Evolutionary conservation across 805 yeast genomes (phyloP), one percentile per base, ranked within the genome.

Genomic region (Metschnikowia santaceciliae): DNA sequence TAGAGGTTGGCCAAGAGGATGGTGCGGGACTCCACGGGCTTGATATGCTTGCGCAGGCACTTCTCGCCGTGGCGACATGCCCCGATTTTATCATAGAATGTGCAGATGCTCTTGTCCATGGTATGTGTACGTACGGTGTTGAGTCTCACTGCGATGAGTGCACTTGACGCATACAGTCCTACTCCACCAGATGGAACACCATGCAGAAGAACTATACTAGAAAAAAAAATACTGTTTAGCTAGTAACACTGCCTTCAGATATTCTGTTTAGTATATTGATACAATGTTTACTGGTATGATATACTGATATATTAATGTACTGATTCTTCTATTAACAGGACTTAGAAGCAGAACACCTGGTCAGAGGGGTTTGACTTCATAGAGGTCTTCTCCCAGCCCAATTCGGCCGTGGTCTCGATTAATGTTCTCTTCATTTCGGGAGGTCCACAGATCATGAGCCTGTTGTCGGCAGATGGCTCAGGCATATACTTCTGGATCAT

Each of bases 11-110:
- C 74, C 50, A 86, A 74, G 44, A 87, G 70, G 1, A 90, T 75
- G 0, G 92, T 85, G 49, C 75, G 72, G 0, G 96, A 86, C 38
- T 72, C 66, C 6, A 72, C 66, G 1, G 97, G 96, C 58, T 78
- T 78, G 19, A 78, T 73, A 65, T 90, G 91, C 50, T 77, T 77
- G 60, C 92, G 74, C 7, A 90, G 83, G 61, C 98, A 91, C 59
- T 84, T 85, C 52, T 84, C 90, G 0, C 97, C 97, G 65, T 91
- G 97, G 53, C 97, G 76, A 61, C 98, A 91, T 0, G 96, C 95
- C 0, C 98, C 98, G 32, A 90, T 88, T 64, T 86, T 88, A 54
- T 78, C 74, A 63, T 83, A 90, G 63, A 90, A 90, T 36, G 81
- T 72, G 56, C 85, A 80, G 17, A 58, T 43, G 5, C 57, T 47